These are phyloP conservation scores for Venturia nashicola DNA, from an alignment of 2,329 filamentous ascomycete genomes.

Conservation along the genomic window DNA sequence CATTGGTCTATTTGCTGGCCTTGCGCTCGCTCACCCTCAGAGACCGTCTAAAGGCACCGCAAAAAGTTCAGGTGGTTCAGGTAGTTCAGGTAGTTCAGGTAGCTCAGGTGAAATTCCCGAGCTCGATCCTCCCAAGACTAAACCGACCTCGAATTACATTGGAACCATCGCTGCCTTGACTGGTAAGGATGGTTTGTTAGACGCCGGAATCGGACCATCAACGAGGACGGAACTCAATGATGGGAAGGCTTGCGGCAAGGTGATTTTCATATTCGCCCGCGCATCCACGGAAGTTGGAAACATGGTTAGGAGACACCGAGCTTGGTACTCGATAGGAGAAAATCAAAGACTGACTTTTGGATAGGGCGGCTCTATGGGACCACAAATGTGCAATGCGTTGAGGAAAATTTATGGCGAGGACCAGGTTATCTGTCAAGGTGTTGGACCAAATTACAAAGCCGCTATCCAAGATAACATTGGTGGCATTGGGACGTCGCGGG, in stretches of 20 bases:
- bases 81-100: too few relatives aligned
- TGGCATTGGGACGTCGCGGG: slow-evolving; percentile 5
- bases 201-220: background rate
- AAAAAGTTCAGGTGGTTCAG: background rate
- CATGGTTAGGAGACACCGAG: slow-evolving; percentile 23
- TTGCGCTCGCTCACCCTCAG: background rate
- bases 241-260: slow-evolving; percentile 12
- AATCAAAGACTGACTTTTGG: background rate
- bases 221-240: background rate
- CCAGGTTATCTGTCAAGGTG: background rate
- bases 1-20: background rate
- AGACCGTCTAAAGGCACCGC: background rate
- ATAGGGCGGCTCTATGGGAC: slow-evolving; percentile 14
- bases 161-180: slow-evolving; percentile 1
- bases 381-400: slow-evolving; percentile 4
- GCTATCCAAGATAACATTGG: slow-evolving; percentile 6
- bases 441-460: slow-evolving; percentile 4
- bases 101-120: background rate
- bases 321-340: background rate
- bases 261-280: slow-evolving; percentile 37
- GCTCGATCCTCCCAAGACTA: background rate
- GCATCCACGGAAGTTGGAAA: slow-evolving; percentile 37
- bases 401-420: slow-evolving; percentile 6
- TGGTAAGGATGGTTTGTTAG: slow-evolving; percentile 2
- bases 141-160: background rate